Conservation (phyloP, 2,329 filamentous ascomycete genomes). For the Aspergillus arachidicola region DNA sequence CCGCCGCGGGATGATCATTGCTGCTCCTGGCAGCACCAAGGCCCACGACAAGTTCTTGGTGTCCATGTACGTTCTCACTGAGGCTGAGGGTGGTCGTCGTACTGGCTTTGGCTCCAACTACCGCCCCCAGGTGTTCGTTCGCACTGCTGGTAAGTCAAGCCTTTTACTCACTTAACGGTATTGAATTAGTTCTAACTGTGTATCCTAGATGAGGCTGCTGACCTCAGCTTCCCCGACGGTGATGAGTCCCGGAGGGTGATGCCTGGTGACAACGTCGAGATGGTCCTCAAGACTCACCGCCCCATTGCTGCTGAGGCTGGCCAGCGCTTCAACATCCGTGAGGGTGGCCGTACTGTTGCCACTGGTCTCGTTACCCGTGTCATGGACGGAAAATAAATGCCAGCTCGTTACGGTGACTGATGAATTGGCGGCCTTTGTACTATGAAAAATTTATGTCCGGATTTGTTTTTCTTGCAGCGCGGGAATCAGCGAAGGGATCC, state of each 20-base stretch:
- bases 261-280: constrained; percentile 99
- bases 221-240: constrained; percentile 83
- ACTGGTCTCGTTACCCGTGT: constrained; percentile 82
- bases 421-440: constrained; percentile 32
- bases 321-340: constrained; percentile 97
- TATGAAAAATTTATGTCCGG: constrained; percentile 31
- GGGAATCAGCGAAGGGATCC: constrained; percentile 38
- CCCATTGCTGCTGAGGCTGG: constrained; percentile 87
- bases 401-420: constrained; percentile 13
- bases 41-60: constrained; percentile 89
- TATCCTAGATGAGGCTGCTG: constrained; percentile 63
- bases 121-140: constrained; percentile 92
- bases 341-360: constrained; percentile 88
- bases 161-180: background rate
- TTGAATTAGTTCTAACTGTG: constrained; percentile 2
- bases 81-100: constrained; percentile 97
- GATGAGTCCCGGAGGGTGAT: constrained; percentile 83
- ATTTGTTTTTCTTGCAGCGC: constrained; percentile 35
- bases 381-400: constrained; percentile 40
- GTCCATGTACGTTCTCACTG: constrained; percentile 95
- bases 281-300: constrained; percentile 83
- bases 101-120: constrained; percentile 96
- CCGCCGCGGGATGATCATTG: constrained; percentile 90
- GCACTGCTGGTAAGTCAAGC: constrained; percentile 78
- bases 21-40: constrained; percentile 79